Conservation (phyloP, 257 asterid species). For the Scutellaria baicalensis region DNA sequence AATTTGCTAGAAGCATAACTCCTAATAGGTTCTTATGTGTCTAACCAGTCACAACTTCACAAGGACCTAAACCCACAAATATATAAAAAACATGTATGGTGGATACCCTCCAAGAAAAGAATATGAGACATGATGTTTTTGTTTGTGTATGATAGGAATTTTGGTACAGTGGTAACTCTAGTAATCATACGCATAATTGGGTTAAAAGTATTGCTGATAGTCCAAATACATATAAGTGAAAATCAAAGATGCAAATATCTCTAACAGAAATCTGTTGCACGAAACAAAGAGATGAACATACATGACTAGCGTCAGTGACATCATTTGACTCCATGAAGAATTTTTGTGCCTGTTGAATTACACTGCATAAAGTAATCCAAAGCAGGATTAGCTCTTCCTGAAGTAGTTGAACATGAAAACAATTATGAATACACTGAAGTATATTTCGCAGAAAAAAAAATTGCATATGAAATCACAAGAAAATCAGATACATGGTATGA, state of each 20-base stretch:
- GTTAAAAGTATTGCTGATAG: not conserved
- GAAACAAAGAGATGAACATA: conserved; percentile 32
- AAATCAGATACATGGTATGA: not conserved
- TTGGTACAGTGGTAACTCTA: not conserved
- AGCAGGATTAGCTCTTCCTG: conserved; percentile 24
- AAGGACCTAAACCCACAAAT: no score
- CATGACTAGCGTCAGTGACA: conserved; percentile 56
- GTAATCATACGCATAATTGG: not conserved
- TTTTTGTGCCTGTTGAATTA: conserved; percentile 77
- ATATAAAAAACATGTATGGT: no score
- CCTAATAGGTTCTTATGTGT: no score
- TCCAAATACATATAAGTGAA: not conserved
- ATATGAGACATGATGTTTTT: no score
- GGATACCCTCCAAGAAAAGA: no score
- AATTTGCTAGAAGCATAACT: no score
- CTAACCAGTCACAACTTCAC: no score
- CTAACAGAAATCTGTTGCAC: not conserved
- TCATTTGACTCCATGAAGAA: conserved; percentile 72
- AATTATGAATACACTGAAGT: not conserved
- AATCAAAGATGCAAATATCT: conserved; percentile 1
- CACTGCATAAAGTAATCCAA: conserved; percentile 46
- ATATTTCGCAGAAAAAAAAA: not conserved
- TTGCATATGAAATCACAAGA: not conserved
- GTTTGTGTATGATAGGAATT: no score
- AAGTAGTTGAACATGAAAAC: conserved; percentile 4